Evolutionary conservation across 2,329 filamentous ascomycete species (phyloP), one percentile per base, ranked within the genome.

Genomic region (Aschersonia sp.): DNA sequence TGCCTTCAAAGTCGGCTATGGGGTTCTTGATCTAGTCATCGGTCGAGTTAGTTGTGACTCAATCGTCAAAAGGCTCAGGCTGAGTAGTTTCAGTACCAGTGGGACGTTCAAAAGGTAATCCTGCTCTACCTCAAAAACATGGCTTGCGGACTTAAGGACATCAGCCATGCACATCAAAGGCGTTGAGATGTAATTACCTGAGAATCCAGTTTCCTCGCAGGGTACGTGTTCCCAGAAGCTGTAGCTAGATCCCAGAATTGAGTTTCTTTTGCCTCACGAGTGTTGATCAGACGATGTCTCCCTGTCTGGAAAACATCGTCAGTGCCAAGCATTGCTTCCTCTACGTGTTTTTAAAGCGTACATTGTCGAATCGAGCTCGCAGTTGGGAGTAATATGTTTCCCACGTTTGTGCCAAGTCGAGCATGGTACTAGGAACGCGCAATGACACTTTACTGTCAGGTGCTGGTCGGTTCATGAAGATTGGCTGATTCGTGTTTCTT

Each of bases 1-100:
- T 46, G 20, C 54, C 54, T 28, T 43, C 44, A 29, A 46, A 12
- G 41, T 54, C 52, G 28, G 49, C 40, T 4, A 51, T 49, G 30
- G 53, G 54, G 35, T 52, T 53, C 30, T 51, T 53, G 32, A 46
- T n/a, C 52, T 52, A 7, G 5, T 29, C 31, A n/a, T n/a, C n/a
- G n/a, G n/a, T n/a, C n/a, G n/a, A n/a, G n/a, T n/a, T n/a, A n/a
- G n/a, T n/a, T n/a, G n/a, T n/a, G n/a, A n/a, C n/a, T n/a, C n/a
- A n/a, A n/a, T n/a, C n/a, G n/a, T n/a, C n/a, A n/a, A n/a, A n/a
- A n/a, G n/a, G n/a, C n/a, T n/a, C n/a, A n/a, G n/a, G n/a, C n/a
- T n/a, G n/a, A n/a, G n/a, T n/a, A n/a, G n/a, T n/a, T n/a, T n/a
- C n/a, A n/a, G n/a, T n/a, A 51, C 47, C 47, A 48, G 45, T 30